phyloP scores from a whole-genome alignment of 148 eudicot genomes.

The Nepenthes gracilis region DNA sequence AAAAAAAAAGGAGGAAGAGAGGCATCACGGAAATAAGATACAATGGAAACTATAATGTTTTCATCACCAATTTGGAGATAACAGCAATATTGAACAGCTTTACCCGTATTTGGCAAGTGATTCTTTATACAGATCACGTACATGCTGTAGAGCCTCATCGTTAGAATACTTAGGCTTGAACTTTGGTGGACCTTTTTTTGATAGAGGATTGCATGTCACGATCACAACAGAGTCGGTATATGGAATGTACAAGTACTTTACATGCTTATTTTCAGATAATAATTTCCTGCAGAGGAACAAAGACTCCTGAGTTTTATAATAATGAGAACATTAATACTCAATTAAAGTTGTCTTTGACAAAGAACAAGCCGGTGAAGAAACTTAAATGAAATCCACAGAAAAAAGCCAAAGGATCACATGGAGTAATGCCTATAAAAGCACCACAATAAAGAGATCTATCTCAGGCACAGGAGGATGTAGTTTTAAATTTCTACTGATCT shows the following conservation, averaged over 20 bases:
- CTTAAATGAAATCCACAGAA: too few relatives aligned
- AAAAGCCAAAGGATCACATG: too few relatives aligned
- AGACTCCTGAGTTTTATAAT: neutral
- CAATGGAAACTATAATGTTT: too few relatives aligned
- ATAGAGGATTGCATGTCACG: conserved; percentile 85
- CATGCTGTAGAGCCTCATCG: conserved; percentile 80
- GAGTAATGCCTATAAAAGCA: too few relatives aligned
- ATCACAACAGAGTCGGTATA: conserved; percentile 87
- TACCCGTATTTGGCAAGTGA: conserved; percentile 70
- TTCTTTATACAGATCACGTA: conserved; percentile 63
- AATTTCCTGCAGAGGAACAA: conserved; percentile 47
- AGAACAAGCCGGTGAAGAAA: too few relatives aligned
- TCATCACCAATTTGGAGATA: neutral
- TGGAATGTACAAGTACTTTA: conserved; percentile 88
- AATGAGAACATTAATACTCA: too few relatives aligned
- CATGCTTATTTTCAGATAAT: conserved; percentile 86
- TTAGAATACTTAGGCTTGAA: conserved; percentile 65
- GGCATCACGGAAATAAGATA: too few relatives aligned
- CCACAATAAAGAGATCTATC: too few relatives aligned
- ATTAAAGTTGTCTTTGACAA: too few relatives aligned
- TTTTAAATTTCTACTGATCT: too few relatives aligned
- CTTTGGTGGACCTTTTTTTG: conserved; percentile 70
- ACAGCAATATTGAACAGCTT: conserved; percentile 1
- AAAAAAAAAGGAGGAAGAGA: too few relatives aligned
- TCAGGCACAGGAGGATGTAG: too few relatives aligned